These are phyloP conservation scores for Penicillium sp. DNA, from an alignment of 2,329 filamentous ascomycete species.

Conservation along the genomic window DNA sequence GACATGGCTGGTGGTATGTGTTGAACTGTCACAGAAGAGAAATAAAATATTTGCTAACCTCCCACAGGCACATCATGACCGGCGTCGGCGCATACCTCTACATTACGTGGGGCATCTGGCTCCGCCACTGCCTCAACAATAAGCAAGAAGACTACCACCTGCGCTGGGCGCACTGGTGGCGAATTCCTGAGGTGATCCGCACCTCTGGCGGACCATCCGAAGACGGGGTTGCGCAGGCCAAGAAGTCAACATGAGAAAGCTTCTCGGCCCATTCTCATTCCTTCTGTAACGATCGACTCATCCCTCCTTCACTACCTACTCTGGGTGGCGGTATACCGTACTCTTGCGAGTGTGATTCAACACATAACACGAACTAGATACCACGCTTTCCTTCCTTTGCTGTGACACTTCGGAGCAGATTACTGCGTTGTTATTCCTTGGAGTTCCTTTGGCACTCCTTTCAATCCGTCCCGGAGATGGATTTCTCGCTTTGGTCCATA, in stretches of 20 bases:
- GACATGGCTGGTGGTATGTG: conserved; percentile 67
- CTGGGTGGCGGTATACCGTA: neutral
- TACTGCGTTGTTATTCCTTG: conserved; percentile 4
- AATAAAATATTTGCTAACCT: conserved; percentile 13
- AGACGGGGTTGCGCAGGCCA: conserved; percentile 22
- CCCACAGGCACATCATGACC: conserved; percentile 69
- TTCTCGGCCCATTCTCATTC: conserved; percentile 2
- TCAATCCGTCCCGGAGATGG: conserved; percentile 9
- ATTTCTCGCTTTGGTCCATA: conserved; percentile 10
- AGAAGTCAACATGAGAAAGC: conserved; percentile 29
- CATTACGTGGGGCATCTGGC: conserved; percentile 78
- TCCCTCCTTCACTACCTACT: neutral
- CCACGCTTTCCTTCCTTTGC: conserved; percentile 1
- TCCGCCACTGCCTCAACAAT: conserved; percentile 70
- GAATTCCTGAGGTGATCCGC: conserved; percentile 54
- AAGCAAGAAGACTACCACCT: conserved; percentile 68
- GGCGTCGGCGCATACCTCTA: conserved; percentile 80
- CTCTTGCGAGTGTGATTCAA: conserved; percentile 1
- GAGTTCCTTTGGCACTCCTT: conserved; percentile 2
- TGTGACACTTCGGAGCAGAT: conserved; percentile 5
- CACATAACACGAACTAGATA: conserved; percentile 7
- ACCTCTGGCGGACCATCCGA: conserved; percentile 10
- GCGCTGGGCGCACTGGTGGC: conserved; percentile 62
- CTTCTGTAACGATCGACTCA: neutral
- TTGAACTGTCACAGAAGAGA: too few species aligned